Evolutionary conservation across 2,329 filamentous ascomycete genomes (phyloP).

Genomic region (Trichoderma guizhouense): DNA sequence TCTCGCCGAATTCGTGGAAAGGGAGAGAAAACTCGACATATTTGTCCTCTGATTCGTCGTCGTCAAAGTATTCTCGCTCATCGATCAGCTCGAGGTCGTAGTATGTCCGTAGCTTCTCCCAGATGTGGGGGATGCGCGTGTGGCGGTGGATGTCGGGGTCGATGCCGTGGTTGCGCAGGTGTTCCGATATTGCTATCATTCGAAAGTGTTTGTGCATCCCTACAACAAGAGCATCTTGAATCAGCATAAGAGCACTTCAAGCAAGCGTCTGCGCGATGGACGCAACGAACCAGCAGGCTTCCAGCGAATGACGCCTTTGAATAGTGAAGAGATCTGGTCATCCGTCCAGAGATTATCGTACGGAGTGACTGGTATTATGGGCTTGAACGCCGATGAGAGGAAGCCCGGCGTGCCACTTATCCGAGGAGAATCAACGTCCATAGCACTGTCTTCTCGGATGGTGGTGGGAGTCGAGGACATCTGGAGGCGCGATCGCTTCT

Average conservation of each 20-base stretch:
- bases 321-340: conserved; percentile 87
- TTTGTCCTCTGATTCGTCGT: conserved; percentile 55
- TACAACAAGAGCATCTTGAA: neutral
- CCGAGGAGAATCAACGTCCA: conserved; percentile 57
- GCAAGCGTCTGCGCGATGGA: neutral
- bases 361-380: conserved; percentile 22
- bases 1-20: conserved; percentile 40
- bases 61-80: conserved; percentile 71
- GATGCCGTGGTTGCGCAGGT: conserved; percentile 76
- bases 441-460: conserved; percentile 55
- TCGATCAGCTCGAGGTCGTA: conserved; percentile 87
- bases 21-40: conserved; percentile 67
- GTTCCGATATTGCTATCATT: conserved; percentile 80
- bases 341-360: conserved; percentile 81
- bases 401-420: conserved; percentile 46
- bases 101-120: conserved; percentile 77
- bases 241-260: neutral
- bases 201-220: conserved; percentile 93
- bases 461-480: conserved; percentile 56
- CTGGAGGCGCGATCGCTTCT: conserved; percentile 62
- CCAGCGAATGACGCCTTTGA: conserved; percentile 90
- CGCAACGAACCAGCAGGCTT: conserved; percentile 77
- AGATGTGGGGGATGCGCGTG: conserved; percentile 86
- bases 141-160: conserved; percentile 68
- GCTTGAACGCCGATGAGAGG: conserved; percentile 23